Conservation (phyloP, 768 basidiomycete genomes). For the Leccinum arenicola region DNA sequence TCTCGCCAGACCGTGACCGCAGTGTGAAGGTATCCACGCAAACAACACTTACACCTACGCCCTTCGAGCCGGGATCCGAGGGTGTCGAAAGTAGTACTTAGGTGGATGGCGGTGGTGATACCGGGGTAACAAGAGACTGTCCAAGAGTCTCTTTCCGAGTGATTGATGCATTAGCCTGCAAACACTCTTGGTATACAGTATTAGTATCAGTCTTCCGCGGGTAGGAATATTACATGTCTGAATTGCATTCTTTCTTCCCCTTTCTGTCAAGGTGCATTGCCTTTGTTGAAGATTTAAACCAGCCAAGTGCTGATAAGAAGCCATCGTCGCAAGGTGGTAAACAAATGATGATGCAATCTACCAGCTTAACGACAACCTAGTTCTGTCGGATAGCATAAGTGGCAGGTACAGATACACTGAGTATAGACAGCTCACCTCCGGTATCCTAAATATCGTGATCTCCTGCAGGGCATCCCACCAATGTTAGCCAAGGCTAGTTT, state of each 20-base stretch:
- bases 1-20: conserved; percentile 13
- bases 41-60: conserved; percentile 34
- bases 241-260: not conserved
- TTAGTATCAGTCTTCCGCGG: conserved; percentile 8
- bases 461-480: conserved; percentile 42
- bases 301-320: not conserved
- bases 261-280: not conserved
- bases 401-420: not conserved
- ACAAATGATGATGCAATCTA: conserved; percentile 6
- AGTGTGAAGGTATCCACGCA: conserved; percentile 38
- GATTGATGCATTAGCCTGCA: not conserved
- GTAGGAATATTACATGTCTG: conserved; percentile 1
- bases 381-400: conserved; percentile 30
- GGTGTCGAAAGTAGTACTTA: not conserved
- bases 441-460: conserved; percentile 89
- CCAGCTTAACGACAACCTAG: conserved; percentile 21
- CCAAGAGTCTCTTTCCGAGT: not conserved
- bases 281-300: conserved; percentile 5
- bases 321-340: not conserved
- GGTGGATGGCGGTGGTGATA: conserved; percentile 18
- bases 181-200: conserved; percentile 11
- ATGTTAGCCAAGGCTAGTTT: not conserved
- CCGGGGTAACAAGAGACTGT: conserved; percentile 6
- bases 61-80: conserved; percentile 24
- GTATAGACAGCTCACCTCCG: conserved; percentile 52